Evolutionary conservation across 805 yeast genomes (phyloP).

Genomic region (Spathaspora sp.): DNA sequence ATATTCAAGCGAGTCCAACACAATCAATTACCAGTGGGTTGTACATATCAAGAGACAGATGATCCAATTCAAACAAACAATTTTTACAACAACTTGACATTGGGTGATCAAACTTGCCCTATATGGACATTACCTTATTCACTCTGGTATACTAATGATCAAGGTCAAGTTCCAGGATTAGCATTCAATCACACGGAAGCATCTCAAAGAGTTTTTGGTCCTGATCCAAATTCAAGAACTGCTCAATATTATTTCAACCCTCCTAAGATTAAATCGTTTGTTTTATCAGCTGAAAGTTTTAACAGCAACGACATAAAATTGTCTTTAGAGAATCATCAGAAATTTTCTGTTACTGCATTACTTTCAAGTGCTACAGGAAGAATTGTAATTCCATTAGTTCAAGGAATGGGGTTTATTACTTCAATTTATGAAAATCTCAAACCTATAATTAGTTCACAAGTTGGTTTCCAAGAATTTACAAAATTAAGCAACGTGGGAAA

Average conservation of each 20-base stretch:
- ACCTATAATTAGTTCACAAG: slow-evolving; percentile 56
- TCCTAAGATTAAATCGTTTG: slow-evolving; percentile 58
- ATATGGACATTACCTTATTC: slow-evolving; percentile 84
- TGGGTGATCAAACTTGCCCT: slow-evolving; percentile 64
- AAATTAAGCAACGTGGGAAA: slow-evolving; percentile 32
- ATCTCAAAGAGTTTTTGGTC: slow-evolving; percentile 65
- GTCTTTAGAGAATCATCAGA: slow-evolving; percentile 21
- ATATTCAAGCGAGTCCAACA: slow-evolving; percentile 35
- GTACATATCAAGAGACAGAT: slow-evolving; percentile 15
- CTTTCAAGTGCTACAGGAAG: slow-evolving; percentile 36
- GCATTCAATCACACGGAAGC: slow-evolving; percentile 63
- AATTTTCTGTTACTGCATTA: slow-evolving; percentile 28
- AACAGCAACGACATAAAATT: slow-evolving; percentile 13
- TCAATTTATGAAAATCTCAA: slow-evolving; percentile 49
- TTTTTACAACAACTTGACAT: slow-evolving; percentile 68
- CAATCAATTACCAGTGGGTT: slow-evolving; percentile 32
- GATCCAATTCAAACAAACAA: slow-evolving; percentile 70
- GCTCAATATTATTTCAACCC: slow-evolving; percentile 67
- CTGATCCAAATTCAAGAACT: slow-evolving; percentile 49
- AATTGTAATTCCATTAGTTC: slow-evolving; percentile 58
- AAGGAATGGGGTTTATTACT: slow-evolving; percentile 80
- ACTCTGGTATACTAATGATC: slow-evolving; percentile 57
- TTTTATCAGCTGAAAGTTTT: slow-evolving; percentile 33
- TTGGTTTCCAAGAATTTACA: slow-evolving; percentile 57
- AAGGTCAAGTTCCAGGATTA: slow-evolving; percentile 50